Percentiles rank a stretch among this genome's conserved stretches.
phyloP scores from a whole-genome alignment of 2,329 filamentous ascomycete genomes.

The Zasmidium angulare region DNA sequence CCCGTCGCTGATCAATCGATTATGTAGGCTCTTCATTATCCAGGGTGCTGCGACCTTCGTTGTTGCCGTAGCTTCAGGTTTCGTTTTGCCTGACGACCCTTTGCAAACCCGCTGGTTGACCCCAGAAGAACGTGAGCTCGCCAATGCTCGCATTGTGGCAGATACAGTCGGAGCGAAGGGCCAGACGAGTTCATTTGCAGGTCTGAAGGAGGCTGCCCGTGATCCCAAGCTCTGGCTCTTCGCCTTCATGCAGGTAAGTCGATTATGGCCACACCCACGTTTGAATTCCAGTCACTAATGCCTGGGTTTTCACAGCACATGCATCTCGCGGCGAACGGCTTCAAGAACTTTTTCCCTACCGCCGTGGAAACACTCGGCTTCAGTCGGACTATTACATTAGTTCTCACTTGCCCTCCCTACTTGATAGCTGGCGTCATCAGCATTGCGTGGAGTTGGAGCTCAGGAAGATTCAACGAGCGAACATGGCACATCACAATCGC shows the following conservation, averaged over 20 bases:
- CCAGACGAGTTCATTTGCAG: slow-evolving; percentile 47
- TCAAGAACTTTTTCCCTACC: slow-evolving; percentile 48
- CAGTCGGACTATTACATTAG: slow-evolving; percentile 49
- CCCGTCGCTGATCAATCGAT: neutral
- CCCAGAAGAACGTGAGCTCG: slow-evolving; percentile 45
- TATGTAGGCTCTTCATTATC: slow-evolving; percentile 51
- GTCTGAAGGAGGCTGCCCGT: slow-evolving; percentile 50
- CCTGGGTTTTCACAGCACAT: slow-evolving; percentile 58
- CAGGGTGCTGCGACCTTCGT: slow-evolving; percentile 65
- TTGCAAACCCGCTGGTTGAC: slow-evolving; percentile 45
- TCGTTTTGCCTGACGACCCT: slow-evolving; percentile 68
- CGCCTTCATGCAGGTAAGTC: slow-evolving; percentile 47
- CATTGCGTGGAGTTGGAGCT: slow-evolving; percentile 36
- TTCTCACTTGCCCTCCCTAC: slow-evolving; percentile 47
- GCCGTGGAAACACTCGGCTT: slow-evolving; percentile 54
- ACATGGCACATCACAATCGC: slow-evolving; percentile 42
- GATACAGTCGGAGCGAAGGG: slow-evolving; percentile 53
- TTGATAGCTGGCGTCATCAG: slow-evolving; percentile 32
- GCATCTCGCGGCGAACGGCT: slow-evolving; percentile 54
- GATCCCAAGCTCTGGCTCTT: slow-evolving; percentile 57
- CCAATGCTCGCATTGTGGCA: slow-evolving; percentile 49
- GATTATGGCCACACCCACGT: slow-evolving; percentile 19
- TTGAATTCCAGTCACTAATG: slow-evolving; percentile 23
- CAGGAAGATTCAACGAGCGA: slow-evolving; percentile 41
- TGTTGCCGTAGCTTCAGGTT: slow-evolving; percentile 58